Conservation (phyloP, 1,284 basidiomycete species). For the Cutaneotrichosporon sp. region DNA sequence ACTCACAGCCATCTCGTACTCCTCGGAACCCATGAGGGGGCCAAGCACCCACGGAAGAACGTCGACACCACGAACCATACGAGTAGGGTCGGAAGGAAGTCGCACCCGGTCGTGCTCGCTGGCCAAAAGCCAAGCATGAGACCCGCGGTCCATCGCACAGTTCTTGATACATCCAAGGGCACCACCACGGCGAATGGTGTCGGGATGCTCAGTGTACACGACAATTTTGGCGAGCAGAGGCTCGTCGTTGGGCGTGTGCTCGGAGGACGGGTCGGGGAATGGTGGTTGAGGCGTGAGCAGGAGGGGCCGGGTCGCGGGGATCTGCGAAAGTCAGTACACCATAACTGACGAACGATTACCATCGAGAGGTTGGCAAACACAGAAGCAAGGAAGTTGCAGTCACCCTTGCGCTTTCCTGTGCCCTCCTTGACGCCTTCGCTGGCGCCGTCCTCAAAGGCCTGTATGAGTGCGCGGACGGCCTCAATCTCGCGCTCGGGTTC, state of each 20-base stretch:
- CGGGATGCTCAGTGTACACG: slow-evolving; percentile 80
- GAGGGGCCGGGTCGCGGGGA: slow-evolving; percentile 38
- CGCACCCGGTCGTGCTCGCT: slow-evolving; percentile 43
- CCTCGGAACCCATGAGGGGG: slow-evolving; percentile 89
- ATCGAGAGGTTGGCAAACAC: slow-evolving; percentile 85
- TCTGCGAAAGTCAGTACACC: slow-evolving; percentile 12
- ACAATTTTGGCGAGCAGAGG: slow-evolving; percentile 76
- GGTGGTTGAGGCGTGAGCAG: slow-evolving; percentile 42
- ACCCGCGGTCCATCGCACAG: slow-evolving; percentile 44
- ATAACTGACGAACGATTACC: slow-evolving; percentile 52
- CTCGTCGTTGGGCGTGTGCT: slow-evolving; percentile 51
- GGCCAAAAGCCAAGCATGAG: slow-evolving; percentile 44
- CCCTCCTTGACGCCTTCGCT: slow-evolving; percentile 53
- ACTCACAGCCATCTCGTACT: slow-evolving; percentile 77
- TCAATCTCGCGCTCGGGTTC: slow-evolving; percentile 55
- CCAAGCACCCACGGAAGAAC: slow-evolving; percentile 76
- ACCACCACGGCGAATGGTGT: slow-evolving; percentile 77
- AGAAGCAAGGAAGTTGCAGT: slow-evolving; percentile 80
- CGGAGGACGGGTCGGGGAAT: slow-evolving; percentile 37
- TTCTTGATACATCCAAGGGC: slow-evolving; percentile 75
- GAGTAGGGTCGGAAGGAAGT: slow-evolving; percentile 39
- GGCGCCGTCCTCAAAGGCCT: slow-evolving; percentile 76
- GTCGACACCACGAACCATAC: slow-evolving; percentile 69
- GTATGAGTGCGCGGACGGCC: slow-evolving; percentile 70
- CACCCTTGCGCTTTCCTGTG: slow-evolving; percentile 58